A percentile compares a stretch with the other conserved stretches of the same genome.
Conservation (phyloP, 164 flowering plant species). For the Euptelea pleiosperma region DNA sequence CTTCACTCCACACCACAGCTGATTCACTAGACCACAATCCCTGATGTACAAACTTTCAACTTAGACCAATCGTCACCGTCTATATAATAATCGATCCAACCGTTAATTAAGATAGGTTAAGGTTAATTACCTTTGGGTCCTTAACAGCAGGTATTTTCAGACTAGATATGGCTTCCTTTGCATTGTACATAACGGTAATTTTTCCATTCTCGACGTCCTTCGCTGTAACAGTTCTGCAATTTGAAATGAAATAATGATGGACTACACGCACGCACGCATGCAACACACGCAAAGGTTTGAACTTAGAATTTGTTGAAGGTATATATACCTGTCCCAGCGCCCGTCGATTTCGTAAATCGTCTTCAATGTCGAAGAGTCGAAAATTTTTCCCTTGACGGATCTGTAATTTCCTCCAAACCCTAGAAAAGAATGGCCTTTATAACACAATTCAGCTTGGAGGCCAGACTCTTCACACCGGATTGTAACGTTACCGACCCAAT, state of each 20-base stretch:
- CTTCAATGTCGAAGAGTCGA: slow-evolving; percentile 40
- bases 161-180: slow-evolving; percentile 47
- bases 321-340: slow-evolving; percentile 76
- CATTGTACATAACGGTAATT: slow-evolving; percentile 46
- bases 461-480: slow-evolving; percentile 61
- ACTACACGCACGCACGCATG: too few species aligned
- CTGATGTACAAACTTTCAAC: slow-evolving; percentile 19
- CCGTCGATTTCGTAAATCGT: slow-evolving; percentile 60
- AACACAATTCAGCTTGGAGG: slow-evolving; percentile 62
- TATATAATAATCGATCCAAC: too few species aligned
- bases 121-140: slow-evolving; percentile 48
- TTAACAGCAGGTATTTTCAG: slow-evolving; percentile 55
- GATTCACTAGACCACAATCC: slow-evolving; percentile 65
- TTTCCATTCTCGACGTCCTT: slow-evolving; percentile 45
- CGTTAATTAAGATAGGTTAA: too few species aligned
- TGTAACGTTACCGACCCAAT: slow-evolving; percentile 65
- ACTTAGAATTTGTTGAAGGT: neutral
- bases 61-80: neutral
- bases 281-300: too few species aligned
- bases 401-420: slow-evolving; percentile 39
- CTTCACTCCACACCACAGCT: slow-evolving; percentile 63
- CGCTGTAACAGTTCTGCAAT: slow-evolving; percentile 47
- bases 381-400: slow-evolving; percentile 64
- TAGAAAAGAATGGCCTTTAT: slow-evolving; percentile 38
- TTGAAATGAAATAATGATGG: neutral